Percentiles rank a stretch among this genome's conserved stretches.
Conservation (phyloP, 2,329 filamentous ascomycete species). For the Xylariaceae sp. region DNA sequence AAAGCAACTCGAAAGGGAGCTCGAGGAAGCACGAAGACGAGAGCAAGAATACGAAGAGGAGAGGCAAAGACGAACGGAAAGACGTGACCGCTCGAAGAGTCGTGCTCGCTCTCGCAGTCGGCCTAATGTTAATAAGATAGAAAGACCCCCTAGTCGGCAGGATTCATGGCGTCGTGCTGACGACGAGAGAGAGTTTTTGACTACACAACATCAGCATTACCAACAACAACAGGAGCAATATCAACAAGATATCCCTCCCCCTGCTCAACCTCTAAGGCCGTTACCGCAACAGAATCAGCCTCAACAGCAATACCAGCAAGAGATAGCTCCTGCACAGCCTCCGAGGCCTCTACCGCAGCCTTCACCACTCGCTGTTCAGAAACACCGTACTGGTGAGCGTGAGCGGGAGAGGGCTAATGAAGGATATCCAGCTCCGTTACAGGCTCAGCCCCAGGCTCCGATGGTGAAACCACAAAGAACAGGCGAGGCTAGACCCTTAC, state of each 20-base stretch:
- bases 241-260: too few relatives aligned
- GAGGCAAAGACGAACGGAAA: slow-evolving; percentile 46
- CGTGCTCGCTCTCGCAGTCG: slow-evolving; percentile 42
- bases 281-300: slow-evolving; percentile 43
- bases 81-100: slow-evolving; percentile 28
- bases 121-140: slow-evolving; percentile 28
- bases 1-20: slow-evolving; percentile 72
- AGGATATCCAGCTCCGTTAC: too few relatives aligned
- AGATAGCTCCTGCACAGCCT: too few relatives aligned
- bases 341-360: too few relatives aligned
- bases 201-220: slow-evolving; percentile 47
- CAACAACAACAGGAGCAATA: slow-evolving; percentile 27
- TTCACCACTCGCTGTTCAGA: too few relatives aligned
- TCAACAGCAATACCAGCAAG: slow-evolving; percentile 26
- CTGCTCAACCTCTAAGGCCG: slow-evolving; percentile 33
- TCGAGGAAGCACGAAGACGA: slow-evolving; percentile 59
- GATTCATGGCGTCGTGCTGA: slow-evolving; percentile 60
- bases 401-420: too few relatives aligned
- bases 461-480: slow-evolving; percentile 38
- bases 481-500: slow-evolving; percentile 49
- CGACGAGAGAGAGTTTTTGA: slow-evolving; percentile 63
- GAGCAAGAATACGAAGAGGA: slow-evolving; percentile 60
- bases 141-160: slow-evolving; percentile 49
- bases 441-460: slow-evolving; percentile 12
- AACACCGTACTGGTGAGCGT: slow-evolving; percentile 27